Base-by-base conservation (phyloP, 495 filamentous ascomycete genomes). In the Neurospora sp. region DNA sequence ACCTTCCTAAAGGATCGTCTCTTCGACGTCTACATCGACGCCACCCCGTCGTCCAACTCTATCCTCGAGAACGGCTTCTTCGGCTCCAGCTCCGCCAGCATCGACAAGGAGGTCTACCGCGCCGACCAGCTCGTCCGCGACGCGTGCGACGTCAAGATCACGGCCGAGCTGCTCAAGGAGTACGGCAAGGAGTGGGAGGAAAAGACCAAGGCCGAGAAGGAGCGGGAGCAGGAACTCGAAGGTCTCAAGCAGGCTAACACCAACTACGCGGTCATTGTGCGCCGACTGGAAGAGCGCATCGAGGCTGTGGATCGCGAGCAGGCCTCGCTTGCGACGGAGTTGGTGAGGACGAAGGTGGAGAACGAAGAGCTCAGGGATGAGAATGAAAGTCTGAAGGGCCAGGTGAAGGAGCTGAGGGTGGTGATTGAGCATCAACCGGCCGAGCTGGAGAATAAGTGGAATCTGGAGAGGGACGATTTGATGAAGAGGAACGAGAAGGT, bases 21-120 rank as follows among this genome's bases (percentile, higher is more conserved):
- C 4, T 98, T 99, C 73, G 96, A 99, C 81, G 93, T 92, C 59
- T 99, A 99, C 79, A 97, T 98, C 72, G 96, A 99, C 81, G 90
- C 94, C 76, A 88, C 93, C 9, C 96, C 96, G 0, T 94, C 94
- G 2, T 89, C 93, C 20, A 91, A 88, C 40, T 96, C 93, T 7
- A 91, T 98, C 48, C 89, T 98, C 38, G 96, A 99, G 81, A 96
- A 93, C 66, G 96, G 96, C 39, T 99, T 99, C 86, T 99, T 99
- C 78, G 96, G 96, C 54, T 94, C 91, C 81, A 92, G 93, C 27
- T 93, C 90, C 27, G 82, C 83, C 41, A 92, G 91, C 75, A 88
- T 92, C 14, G 96, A 99, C 78, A 98, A 97, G 81, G 96, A 97
- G 76, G 86, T 98, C 12, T 99, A 99, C 80, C 90, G 94, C 31